phyloP scores from a whole-genome alignment of 2,329 filamentous ascomycete species.

The Aureobasidium lini region DNA sequence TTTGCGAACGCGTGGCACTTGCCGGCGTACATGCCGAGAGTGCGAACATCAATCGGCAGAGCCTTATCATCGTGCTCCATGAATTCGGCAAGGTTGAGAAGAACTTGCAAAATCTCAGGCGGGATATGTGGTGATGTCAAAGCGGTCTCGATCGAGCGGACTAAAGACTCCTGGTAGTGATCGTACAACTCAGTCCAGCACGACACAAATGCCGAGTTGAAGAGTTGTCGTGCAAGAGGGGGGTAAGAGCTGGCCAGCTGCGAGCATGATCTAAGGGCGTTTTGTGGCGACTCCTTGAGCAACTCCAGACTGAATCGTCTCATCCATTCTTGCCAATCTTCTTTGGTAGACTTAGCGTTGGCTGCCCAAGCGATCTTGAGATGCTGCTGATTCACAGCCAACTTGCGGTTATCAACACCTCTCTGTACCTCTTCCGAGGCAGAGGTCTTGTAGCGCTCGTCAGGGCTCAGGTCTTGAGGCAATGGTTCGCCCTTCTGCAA shows the following conservation, averaged over 20 bases:
- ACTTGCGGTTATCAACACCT: slow-evolving; percentile 83
- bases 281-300: slow-evolving; percentile 90
- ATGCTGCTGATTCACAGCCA: slow-evolving; percentile 96
- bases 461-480: slow-evolving; percentile 88
- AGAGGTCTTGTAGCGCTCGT: slow-evolving; percentile 64
- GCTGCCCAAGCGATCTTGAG: slow-evolving; percentile 97
- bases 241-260: slow-evolving; percentile 85
- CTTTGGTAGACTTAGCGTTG: slow-evolving; percentile 89
- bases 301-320: slow-evolving; percentile 92
- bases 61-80: slow-evolving; percentile 99
- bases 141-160: slow-evolving; percentile 89
- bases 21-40: slow-evolving; percentile 86
- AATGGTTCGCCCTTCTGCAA: slow-evolving; percentile 88
- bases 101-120: slow-evolving; percentile 85
- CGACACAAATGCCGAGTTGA: slow-evolving; percentile 98
- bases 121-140: slow-evolving; percentile 94
- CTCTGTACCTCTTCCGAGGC: slow-evolving; percentile 68
- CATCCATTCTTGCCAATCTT: slow-evolving; percentile 99
- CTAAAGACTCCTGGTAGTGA: slow-evolving; percentile 92
- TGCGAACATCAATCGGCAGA: slow-evolving; percentile 91
- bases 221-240: slow-evolving; percentile 83
- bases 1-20: slow-evolving; percentile 98
- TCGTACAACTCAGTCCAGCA: slow-evolving; percentile 98
- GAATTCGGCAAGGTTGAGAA: slow-evolving; percentile 95
- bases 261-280: slow-evolving; percentile 87